A percentile compares a stretch with the other conserved stretches of the same genome.
Conservation (phyloP, 192 early-diverging fungal species). For the Martensiomyces pterosporus region DNA sequence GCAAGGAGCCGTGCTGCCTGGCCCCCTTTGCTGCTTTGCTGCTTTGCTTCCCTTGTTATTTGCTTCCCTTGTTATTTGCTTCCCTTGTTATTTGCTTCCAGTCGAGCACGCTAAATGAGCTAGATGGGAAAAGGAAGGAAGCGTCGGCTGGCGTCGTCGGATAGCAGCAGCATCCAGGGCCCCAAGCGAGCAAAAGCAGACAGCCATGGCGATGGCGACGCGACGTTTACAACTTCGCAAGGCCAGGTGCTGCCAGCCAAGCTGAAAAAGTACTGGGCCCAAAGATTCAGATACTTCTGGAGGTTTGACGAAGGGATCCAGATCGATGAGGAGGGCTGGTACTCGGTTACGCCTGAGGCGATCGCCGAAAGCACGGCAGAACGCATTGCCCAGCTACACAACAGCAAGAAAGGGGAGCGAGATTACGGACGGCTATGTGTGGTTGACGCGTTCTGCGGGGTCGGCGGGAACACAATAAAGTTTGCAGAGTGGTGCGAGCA, state of each 20-base stretch:
- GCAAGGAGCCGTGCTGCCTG: no score
- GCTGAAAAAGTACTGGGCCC: slow-evolving; percentile 75
- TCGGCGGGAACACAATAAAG: slow-evolving; percentile 95
- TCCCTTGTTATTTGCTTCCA: no score
- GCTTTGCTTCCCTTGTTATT: no score
- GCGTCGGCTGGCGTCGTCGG: no score
- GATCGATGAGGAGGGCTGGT: slow-evolving; percentile 91
- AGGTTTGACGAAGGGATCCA: slow-evolving; percentile 81
- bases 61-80: no score
- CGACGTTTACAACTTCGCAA: slow-evolving; percentile 17
- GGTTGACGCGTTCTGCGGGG: slow-evolving; percentile 93
- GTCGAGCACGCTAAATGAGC: no score
- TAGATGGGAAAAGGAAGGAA: slow-evolving; percentile 5
- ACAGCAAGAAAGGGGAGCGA: not conserved
- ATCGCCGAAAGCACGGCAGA: slow-evolving; percentile 74
- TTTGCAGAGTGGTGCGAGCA: slow-evolving; percentile 84
- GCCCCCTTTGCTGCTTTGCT: no score
- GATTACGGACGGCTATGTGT: slow-evolving; percentile 60
- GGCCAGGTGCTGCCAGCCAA: slow-evolving; percentile 12
- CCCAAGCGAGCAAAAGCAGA: not conserved
- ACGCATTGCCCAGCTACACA: slow-evolving; percentile 42
- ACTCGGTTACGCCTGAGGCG: slow-evolving; percentile 89
- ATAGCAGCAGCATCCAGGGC: no score
- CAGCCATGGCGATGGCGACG: not conserved
- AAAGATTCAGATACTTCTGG: slow-evolving; percentile 79